These are phyloP conservation scores for Trichoderma afroharzianum DNA, from an alignment of 2,329 filamentous ascomycete species.

Conservation along the genomic window DNA sequence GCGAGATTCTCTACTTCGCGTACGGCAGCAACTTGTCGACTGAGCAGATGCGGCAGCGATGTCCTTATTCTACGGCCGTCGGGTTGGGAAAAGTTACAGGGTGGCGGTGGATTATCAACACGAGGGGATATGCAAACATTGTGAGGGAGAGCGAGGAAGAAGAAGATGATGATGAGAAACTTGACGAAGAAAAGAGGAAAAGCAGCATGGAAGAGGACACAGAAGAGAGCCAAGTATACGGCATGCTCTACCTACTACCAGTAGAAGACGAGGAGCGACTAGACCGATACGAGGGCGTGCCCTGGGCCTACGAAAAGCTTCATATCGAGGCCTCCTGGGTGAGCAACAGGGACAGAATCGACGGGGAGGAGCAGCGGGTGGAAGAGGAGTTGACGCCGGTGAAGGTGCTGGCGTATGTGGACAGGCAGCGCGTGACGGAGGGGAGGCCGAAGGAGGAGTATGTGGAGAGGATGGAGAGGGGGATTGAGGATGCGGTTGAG, in stretches of 20 bases:
- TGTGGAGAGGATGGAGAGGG: constrained; percentile 59
- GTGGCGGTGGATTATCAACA: constrained; percentile 65
- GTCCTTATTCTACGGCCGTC: constrained; percentile 53
- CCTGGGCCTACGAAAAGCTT: constrained; percentile 56
- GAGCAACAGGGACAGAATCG: constrained; percentile 12
- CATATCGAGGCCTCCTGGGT: constrained; percentile 30
- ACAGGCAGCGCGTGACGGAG: constrained; percentile 39
- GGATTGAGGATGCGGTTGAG: constrained; percentile 54
- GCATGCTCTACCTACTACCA: constrained; percentile 53
- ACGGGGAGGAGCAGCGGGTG: constrained; percentile 9
- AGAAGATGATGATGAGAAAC: background rate
- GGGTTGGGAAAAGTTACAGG: constrained; percentile 54
- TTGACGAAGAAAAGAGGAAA: background rate
- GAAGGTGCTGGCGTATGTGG: constrained; percentile 58
- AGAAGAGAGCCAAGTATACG: constrained; percentile 46
- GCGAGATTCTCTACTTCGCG: constrained; percentile 58
- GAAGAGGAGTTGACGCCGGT: constrained; percentile 19
- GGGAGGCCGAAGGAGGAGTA: constrained; percentile 54
- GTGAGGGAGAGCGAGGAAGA: constrained; percentile 28
- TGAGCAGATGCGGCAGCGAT: constrained; percentile 61
- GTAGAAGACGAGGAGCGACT: constrained; percentile 48
- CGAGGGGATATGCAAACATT: constrained; percentile 67
- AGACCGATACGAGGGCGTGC: constrained; percentile 61
- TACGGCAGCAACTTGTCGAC: constrained; percentile 69
- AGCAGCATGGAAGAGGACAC: constrained; percentile 3